Evolutionary conservation across 148 eudicot genomes (phyloP).

Genomic region (Arctostaphylos glauca): DNA sequence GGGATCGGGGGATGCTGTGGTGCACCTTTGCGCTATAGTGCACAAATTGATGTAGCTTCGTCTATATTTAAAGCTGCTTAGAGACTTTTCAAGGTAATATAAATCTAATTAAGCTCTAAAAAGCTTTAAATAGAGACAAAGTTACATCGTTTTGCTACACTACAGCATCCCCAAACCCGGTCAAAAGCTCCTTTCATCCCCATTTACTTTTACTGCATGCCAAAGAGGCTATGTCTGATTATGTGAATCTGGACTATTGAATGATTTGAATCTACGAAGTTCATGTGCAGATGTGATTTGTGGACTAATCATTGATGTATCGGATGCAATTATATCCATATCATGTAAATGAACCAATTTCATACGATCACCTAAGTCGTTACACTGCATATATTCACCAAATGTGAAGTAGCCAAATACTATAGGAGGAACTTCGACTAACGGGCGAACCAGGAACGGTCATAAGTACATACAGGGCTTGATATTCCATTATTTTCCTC

Average conservation of each 20-base stretch:
- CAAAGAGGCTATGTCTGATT: background rate
- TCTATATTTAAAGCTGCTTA: too few species aligned
- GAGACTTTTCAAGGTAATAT: too few species aligned
- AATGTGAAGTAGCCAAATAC: background rate
- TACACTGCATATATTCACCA: too few species aligned
- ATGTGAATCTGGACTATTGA: background rate
- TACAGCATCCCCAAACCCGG: too few species aligned
- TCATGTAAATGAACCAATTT: background rate
- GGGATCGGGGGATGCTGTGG: too few species aligned
- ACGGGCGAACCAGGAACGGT: background rate
- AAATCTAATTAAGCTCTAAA: too few species aligned
- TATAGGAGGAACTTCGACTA: background rate
- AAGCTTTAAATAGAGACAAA: too few species aligned
- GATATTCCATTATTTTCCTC: background rate
- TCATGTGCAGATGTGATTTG: background rate
- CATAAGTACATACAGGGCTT: background rate
- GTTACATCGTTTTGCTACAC: too few species aligned
- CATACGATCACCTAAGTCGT: too few species aligned
- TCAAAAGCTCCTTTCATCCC: background rate
- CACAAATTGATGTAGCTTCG: too few species aligned
- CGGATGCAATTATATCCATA: background rate
- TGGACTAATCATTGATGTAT: background rate
- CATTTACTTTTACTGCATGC: too few species aligned
- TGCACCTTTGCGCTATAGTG: too few species aligned
- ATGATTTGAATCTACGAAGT: background rate